Conservation (phyloP, 78 protist genomes). For the Dictyostelium firmibasis region DNA sequence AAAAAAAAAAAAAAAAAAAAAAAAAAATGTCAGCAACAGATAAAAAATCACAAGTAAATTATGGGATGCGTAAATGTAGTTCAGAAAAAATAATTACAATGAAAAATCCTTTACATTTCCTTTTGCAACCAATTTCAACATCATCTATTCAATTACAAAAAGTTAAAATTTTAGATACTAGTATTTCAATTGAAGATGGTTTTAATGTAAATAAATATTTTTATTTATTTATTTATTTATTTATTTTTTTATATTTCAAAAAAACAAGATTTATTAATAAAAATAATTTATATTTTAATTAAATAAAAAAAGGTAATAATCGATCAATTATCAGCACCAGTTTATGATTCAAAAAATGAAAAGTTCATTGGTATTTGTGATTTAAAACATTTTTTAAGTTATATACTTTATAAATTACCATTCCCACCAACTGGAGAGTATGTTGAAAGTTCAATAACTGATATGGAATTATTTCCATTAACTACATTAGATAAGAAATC, state of each 20-base stretch:
- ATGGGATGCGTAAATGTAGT: background rate
- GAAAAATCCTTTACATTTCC: background rate
- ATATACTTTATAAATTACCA: conserved; percentile 60
- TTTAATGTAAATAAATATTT: background rate
- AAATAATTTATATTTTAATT: background rate
- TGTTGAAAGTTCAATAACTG: background rate
- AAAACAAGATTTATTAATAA: background rate
- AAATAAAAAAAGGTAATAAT: background rate
- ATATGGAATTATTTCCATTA: conserved; percentile 13
- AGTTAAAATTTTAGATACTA: conserved; percentile 10
- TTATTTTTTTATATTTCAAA: too few species aligned
- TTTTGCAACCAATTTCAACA: conserved; percentile 12
- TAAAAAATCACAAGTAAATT: background rate
- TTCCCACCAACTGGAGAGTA: conserved; percentile 44
- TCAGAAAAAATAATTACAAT: background rate
- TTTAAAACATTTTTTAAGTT: conserved; percentile 45
- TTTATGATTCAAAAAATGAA: conserved; percentile 8
- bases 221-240: background rate
- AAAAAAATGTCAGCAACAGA: background rate
- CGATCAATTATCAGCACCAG: conserved; percentile 51
- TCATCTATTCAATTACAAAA: background rate
- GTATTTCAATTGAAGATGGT: conserved; percentile 39
- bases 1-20: background rate
- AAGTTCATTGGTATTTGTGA: conserved; percentile 51
- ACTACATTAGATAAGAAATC: conserved; percentile 33